Conservation (phyloP, 192 early-diverging fungal genomes). For the Backusella tarrabulga region DNA sequence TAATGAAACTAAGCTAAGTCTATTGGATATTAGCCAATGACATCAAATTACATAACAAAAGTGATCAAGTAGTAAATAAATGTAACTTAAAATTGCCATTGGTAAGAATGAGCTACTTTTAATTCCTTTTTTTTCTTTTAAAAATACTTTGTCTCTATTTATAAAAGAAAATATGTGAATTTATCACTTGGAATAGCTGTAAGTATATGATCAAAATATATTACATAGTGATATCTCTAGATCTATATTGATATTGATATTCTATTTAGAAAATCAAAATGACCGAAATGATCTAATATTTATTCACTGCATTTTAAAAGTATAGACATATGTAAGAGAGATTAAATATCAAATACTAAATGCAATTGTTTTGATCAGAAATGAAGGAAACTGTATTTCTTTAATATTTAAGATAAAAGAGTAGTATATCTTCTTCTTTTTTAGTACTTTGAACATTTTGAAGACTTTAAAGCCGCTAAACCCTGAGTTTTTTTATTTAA, state of each 20-base stretch:
- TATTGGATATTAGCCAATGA: neutral
- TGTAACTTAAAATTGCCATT: neutral
- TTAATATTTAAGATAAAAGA: no score
- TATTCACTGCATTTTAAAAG: neutral
- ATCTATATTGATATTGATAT: neutral
- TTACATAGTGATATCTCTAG: neutral
- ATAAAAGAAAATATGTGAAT: no score
- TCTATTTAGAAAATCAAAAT: neutral
- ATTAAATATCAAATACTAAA: neutral
- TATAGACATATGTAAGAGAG: neutral
- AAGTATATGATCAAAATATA: no score
- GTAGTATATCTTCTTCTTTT: no score
- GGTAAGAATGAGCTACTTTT: neutral
- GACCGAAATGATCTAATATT: neutral
- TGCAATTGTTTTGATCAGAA: neutral
- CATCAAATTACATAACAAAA: neutral
- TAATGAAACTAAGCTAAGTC: constrained; percentile 1
- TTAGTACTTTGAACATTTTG: no score
- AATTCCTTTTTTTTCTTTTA: neutral
- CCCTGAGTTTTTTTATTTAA: no score
- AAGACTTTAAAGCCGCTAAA: no score
- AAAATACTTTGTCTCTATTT: neutral
- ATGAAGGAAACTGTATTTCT: neutral
- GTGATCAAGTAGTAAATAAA: neutral
- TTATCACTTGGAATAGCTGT: no score